Evolutionary conservation across 768 basidiomycete genomes (phyloP).

Genomic region (Leccinellum rugosiceps): DNA sequence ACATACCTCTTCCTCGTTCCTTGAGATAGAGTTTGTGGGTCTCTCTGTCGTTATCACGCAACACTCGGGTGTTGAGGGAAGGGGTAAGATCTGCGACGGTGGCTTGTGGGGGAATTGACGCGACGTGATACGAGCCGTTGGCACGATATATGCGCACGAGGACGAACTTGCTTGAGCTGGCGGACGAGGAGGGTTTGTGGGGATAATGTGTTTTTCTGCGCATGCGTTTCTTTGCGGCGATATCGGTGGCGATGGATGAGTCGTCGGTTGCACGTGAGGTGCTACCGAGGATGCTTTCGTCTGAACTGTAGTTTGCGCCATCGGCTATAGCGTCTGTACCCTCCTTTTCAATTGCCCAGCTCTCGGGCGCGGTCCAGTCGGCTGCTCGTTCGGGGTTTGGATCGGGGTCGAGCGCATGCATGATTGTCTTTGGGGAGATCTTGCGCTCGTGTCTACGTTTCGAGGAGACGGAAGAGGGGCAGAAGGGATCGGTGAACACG

Average conservation of each 20-base stretch:
- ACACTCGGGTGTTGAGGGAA: constrained; percentile 56
- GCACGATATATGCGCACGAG: constrained; percentile 76
- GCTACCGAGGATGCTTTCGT: constrained; percentile 22
- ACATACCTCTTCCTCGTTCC: constrained; percentile 71
- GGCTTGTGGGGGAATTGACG: constrained; percentile 56
- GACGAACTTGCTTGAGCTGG: constrained; percentile 33
- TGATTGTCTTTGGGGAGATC: constrained; percentile 51
- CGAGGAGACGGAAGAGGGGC: constrained; percentile 12
- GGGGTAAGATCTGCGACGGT: constrained; percentile 68
- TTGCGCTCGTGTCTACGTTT: constrained; percentile 36
- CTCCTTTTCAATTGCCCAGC: constrained; percentile 66
- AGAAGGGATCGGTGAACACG: constrained; percentile 39
- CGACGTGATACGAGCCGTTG: constrained; percentile 69
- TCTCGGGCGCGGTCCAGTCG: constrained; percentile 70
- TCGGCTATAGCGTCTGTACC: constrained; percentile 36
- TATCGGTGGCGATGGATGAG: constrained; percentile 10
- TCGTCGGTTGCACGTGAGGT: constrained; percentile 16
- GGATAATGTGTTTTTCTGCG: constrained; percentile 25
- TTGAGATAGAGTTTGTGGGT: constrained; percentile 70
- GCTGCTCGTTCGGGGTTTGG: constrained; percentile 10
- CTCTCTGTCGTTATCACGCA: constrained; percentile 49
- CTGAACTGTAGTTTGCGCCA: constrained; percentile 42
- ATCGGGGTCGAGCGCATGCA: constrained; percentile 9
- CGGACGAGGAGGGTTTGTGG: constrained; percentile 14
- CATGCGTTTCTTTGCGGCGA: constrained; percentile 16